Conservation (phyloP, 495 filamentous ascomycete species). For the Penicillium robsamsonii region DNA sequence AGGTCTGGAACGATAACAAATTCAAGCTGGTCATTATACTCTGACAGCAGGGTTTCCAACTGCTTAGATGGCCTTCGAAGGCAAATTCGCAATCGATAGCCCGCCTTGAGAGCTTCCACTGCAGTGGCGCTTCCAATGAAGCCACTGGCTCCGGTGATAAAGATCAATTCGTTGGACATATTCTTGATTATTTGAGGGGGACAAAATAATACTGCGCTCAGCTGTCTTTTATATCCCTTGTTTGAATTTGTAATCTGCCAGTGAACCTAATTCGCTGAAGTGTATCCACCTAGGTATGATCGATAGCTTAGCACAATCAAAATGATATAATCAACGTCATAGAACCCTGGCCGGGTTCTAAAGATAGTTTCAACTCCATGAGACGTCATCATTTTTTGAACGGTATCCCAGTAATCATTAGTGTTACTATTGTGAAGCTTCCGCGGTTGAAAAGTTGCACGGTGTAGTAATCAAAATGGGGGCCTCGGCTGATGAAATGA, state of each 20-base stretch:
- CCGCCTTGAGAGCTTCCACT: slow-evolving; percentile 36
- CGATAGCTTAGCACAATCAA: no score
- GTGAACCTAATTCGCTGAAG: background rate
- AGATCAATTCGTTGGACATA: slow-evolving; percentile 31
- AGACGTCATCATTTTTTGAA: background rate
- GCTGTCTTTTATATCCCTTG: background rate
- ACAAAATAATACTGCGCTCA: background rate
- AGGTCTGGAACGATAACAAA: slow-evolving; percentile 36
- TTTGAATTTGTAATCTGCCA: background rate
- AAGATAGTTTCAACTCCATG: background rate
- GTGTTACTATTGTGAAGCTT: background rate
- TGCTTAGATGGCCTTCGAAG: slow-evolving; percentile 30
- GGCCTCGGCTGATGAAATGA: slow-evolving; percentile 9
- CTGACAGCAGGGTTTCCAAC: slow-evolving; percentile 20
- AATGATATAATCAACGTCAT: no score
- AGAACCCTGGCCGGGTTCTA: background rate
- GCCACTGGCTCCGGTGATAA: slow-evolving; percentile 47
- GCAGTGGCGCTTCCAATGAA: slow-evolving; percentile 42
- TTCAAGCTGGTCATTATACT: slow-evolving; percentile 22
- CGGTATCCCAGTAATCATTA: no score
- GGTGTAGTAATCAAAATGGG: background rate
- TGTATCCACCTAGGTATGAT: no score
- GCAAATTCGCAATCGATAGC: slow-evolving; percentile 38
- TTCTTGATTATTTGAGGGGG: slow-evolving; percentile 10
- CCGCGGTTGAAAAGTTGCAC: background rate